Evolutionary conservation across 441 rosid species (phyloP), one percentile per base, ranked within the genome.

Genomic region (Eutrema salsugineum): DNA sequence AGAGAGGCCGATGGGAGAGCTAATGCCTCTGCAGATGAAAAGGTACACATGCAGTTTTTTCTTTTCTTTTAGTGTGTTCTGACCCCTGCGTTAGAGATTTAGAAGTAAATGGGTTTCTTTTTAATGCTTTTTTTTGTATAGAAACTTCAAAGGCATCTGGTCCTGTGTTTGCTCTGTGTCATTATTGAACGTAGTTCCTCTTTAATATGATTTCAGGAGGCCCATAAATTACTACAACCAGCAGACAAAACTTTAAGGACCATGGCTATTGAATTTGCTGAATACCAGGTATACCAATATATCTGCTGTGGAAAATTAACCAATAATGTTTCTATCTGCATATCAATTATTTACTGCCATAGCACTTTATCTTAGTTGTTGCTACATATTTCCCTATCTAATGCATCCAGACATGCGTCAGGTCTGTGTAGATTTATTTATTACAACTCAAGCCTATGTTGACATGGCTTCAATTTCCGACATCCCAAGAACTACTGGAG

Each of bases 1-100:
- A 87, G 98, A 83, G 98, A 93, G 78, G 96, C 93, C 30, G 98
- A 93, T 79, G 96, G 96, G 78, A 88, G 97, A 77, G 90, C 90
- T 75, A 91, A 89, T 49, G 72, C 85, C 63, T 83, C 94, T 72
- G 84, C 93, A 2, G 93, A 87, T 58, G 98, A 93, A 72, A 93
- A 91, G 96, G 98, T 93, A 72, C 57, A 63, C 43, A 43, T 39
- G 6, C 38, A 38, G n/a, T n/a, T 15, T 28, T 11, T 36, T 6
- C 54, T 11, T 68, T 44, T 55, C 27, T 11, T 61, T 12, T 47
- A 24, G 7, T 75, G 69, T 11, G 35, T 11, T 66, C 42, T 49
- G 62, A 50, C 36, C 46, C 35, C 44, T 57, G 65, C 1, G 2
- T 11, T 46, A 58, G 40, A 59, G 33, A 19, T 36, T 28, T 47